phyloP scores from a whole-genome alignment of 805 yeast genomes.

The Candida sakaeoensis region DNA sequence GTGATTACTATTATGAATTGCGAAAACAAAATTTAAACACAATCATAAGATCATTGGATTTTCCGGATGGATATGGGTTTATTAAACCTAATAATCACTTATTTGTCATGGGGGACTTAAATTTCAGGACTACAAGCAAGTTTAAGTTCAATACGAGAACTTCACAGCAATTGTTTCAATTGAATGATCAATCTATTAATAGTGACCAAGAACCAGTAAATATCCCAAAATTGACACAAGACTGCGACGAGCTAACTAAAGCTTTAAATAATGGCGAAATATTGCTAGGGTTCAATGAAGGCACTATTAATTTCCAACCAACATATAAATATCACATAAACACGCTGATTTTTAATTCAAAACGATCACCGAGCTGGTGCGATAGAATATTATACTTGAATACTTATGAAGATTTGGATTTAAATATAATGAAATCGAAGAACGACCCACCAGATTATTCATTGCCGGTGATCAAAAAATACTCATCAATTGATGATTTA shows the following conservation, averaged over 20 bases:
- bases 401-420: slow-evolving; percentile 25
- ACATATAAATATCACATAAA: slow-evolving; percentile 67
- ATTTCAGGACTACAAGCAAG: slow-evolving; percentile 56
- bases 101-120: slow-evolving; percentile 81
- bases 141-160: slow-evolving; percentile 10
- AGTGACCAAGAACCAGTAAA: slow-evolving; percentile 1
- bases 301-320: slow-evolving; percentile 64
- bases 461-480: slow-evolving; percentile 32
- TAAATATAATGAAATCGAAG: slow-evolving; percentile 2
- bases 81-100: slow-evolving; percentile 54
- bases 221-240: slow-evolving; percentile 18
- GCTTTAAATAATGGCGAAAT: slow-evolving; percentile 42
- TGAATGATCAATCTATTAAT: slow-evolving; percentile 20
- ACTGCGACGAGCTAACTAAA: slow-evolving; percentile 49
- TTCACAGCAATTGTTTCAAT: slow-evolving; percentile 18
- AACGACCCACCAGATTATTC: not conserved
- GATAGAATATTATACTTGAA: slow-evolving; percentile 69
- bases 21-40: slow-evolving; percentile 53
- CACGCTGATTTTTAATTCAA: slow-evolving; percentile 49
- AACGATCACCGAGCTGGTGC: slow-evolving; percentile 85
- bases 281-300: slow-evolving; percentile 65
- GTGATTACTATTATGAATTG: slow-evolving; percentile 38
- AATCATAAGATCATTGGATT: slow-evolving; percentile 52
- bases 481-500: slow-evolving; percentile 47
- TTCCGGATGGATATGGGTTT: slow-evolving; percentile 53